A percentile compares a stretch with the other conserved stretches of the same genome.
phyloP scores from a whole-genome alignment of 2,329 filamentous ascomycete species.

The Ophiostoma australiae region DNA sequence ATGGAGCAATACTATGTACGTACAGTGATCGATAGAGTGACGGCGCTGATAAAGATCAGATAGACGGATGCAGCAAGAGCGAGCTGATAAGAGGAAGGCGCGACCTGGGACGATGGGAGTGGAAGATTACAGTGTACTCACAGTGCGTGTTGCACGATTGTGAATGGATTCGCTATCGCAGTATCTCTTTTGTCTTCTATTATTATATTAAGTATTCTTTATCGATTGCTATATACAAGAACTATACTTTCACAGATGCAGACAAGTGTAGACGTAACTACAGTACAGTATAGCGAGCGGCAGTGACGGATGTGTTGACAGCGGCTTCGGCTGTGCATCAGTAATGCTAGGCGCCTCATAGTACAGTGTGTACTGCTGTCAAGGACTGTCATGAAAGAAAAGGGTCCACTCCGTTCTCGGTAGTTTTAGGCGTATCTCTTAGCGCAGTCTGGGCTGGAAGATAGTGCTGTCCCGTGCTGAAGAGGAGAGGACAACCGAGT shows the following conservation, averaged over 20 bases:
- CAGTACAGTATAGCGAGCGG: conserved; percentile 2
- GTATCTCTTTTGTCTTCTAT: too few species aligned
- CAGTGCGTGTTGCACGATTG: background rate
- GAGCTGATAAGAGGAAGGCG: background rate
- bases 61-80: conserved; percentile 3
- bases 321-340: background rate
- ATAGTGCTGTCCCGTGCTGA: background rate
- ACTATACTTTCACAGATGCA: background rate
- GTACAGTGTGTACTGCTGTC: background rate
- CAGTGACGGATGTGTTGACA: background rate
- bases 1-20: too few species aligned
- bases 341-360: background rate
- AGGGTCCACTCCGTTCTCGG: conserved; percentile 3
- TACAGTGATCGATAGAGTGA: background rate
- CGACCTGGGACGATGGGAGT: background rate
- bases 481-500: background rate
- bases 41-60: conserved; percentile 1
- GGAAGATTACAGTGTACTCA: background rate
- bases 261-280: background rate
- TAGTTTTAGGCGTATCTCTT: conserved; percentile 6
- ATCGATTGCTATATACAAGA: too few species aligned
- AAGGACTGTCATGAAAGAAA: background rate
- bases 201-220: too few species aligned
- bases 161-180: too few species aligned
- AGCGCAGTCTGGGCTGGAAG: background rate